phyloP scores from a whole-genome alignment of 441 rosid species.

The Gossypium schwendimanii region DNA sequence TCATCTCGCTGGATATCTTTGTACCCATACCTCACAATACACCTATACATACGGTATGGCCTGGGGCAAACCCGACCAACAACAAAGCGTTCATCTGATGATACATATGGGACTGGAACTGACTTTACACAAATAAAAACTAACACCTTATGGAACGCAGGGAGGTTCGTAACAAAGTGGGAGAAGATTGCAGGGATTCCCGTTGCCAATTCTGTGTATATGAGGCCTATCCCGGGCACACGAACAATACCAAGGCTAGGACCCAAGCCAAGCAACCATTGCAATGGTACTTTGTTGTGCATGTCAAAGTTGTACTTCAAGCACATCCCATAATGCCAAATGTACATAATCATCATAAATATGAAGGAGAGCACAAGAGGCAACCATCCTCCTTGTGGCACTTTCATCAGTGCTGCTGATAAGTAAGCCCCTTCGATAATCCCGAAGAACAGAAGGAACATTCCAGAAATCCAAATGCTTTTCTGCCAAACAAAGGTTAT shows the following conservation, averaged over 20 bases:
- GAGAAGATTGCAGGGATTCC: conserved; percentile 93
- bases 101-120: conserved; percentile 77
- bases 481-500: conserved; percentile 74
- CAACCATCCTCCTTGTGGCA: conserved; percentile 87
- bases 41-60: conserved; percentile 86
- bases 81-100: conserved; percentile 82
- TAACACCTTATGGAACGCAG: conserved; percentile 80
- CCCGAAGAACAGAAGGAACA: conserved; percentile 65
- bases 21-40: conserved; percentile 90
- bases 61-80: conserved; percentile 91
- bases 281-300: conserved; percentile 83
- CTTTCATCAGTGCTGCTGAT: conserved; percentile 69
- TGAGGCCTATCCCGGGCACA: conserved; percentile 86
- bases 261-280: conserved; percentile 82
- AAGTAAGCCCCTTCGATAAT: conserved; percentile 67
- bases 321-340: conserved; percentile 89
- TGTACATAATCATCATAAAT: conserved; percentile 68
- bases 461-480: conserved; percentile 41
- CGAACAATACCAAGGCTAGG: conserved; percentile 95
- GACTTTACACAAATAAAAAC: conserved; percentile 95
- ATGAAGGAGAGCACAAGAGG: conserved; percentile 62
- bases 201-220: conserved; percentile 81
- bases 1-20: conserved; percentile 77
- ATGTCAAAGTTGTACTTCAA: conserved; percentile 79
- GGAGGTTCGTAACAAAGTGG: conserved; percentile 87